phyloP scores from a whole-genome alignment of 225 moss, liverwort and hornwort genomes.

The Marchantia polymorpha region DNA sequence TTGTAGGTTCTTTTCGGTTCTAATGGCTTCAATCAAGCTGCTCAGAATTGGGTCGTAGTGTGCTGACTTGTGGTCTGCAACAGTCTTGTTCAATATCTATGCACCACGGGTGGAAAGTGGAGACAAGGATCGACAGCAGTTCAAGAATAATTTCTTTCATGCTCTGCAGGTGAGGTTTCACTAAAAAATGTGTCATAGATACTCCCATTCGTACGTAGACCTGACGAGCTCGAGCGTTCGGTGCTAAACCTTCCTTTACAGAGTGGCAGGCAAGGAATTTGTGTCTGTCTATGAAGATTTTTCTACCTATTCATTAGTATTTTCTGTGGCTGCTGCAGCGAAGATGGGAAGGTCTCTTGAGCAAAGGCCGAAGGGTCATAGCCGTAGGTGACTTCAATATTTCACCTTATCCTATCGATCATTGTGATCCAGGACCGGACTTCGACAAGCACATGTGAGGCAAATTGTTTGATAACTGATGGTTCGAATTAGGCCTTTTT shows the following conservation, averaged over 20 bases:
- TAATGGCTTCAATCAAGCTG: not conserved
- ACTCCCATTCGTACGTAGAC: not conserved
- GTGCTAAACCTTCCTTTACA: not conserved
- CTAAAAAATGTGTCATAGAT: not conserved
- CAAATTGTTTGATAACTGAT: not conserved
- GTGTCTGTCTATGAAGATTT: not conserved
- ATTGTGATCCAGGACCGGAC: constrained; percentile 65
- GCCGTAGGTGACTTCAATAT: constrained; percentile 90
- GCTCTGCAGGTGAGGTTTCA: constrained; percentile 65
- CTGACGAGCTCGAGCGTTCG: not conserved
- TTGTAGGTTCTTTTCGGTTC: not conserved
- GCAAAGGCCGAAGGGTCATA: constrained; percentile 70
- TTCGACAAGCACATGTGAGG: constrained; percentile 71
- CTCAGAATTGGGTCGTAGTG: not conserved
- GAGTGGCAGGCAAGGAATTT: not conserved
- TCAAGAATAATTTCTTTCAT: constrained; percentile 71
- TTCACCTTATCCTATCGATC: constrained; percentile 69
- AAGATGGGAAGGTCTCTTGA: constrained; percentile 82
- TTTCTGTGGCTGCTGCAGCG: constrained; percentile 50
- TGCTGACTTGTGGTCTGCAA: constrained; percentile 13
- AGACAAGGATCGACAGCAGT: constrained; percentile 64
- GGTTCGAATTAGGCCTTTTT: not conserved
- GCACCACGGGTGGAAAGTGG: constrained; percentile 59
- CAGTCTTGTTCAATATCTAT: constrained; percentile 93
- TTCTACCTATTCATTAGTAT: not conserved